phyloP scores from a whole-genome alignment of 768 basidiomycete species.

The Leccinum variicolor region DNA sequence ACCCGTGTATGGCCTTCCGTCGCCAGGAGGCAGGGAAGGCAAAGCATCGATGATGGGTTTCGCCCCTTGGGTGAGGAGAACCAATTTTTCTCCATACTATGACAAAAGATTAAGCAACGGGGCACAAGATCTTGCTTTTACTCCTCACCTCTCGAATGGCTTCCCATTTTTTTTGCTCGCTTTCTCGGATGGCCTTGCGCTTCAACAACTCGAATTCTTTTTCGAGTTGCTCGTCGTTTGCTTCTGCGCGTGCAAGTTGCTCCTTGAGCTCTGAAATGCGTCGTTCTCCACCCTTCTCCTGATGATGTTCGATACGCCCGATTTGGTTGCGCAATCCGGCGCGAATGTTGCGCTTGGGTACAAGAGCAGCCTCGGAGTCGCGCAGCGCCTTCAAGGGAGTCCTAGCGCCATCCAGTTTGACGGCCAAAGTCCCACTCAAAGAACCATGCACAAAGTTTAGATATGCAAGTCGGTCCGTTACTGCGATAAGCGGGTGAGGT shows the following conservation, averaged over 20 bases:
- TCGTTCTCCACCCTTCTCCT: slow-evolving; percentile 60
- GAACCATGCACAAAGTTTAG: slow-evolving; percentile 76
- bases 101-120: slow-evolving; percentile 1
- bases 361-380: slow-evolving; percentile 59
- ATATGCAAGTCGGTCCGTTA: slow-evolving; percentile 79
- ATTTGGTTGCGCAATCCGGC: slow-evolving; percentile 58
- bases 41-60: slow-evolving; percentile 58
- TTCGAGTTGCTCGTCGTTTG: slow-evolving; percentile 63
- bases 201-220: slow-evolving; percentile 69
- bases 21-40: slow-evolving; percentile 64
- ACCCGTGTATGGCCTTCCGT: slow-evolving; percentile 55
- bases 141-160: slow-evolving; percentile 68
- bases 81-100: slow-evolving; percentile 80
- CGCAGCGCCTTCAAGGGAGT: slow-evolving; percentile 67
- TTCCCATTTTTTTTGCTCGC: slow-evolving; percentile 76
- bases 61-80: slow-evolving; percentile 70
- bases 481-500: slow-evolving; percentile 35
- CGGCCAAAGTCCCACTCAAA: slow-evolving; percentile 56
- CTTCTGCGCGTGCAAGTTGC: slow-evolving; percentile 62
- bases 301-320: slow-evolving; percentile 60
- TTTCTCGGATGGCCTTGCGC: slow-evolving; percentile 72
- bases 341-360: slow-evolving; percentile 62
- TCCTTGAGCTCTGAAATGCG: slow-evolving; percentile 68
- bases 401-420: slow-evolving; percentile 62
- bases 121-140: slow-evolving; percentile 2